Evolutionary conservation across 1,284 basidiomycete genomes (phyloP), one percentile per base, ranked within the genome.

Genomic region (Trichosporon coremiiforme): DNA sequence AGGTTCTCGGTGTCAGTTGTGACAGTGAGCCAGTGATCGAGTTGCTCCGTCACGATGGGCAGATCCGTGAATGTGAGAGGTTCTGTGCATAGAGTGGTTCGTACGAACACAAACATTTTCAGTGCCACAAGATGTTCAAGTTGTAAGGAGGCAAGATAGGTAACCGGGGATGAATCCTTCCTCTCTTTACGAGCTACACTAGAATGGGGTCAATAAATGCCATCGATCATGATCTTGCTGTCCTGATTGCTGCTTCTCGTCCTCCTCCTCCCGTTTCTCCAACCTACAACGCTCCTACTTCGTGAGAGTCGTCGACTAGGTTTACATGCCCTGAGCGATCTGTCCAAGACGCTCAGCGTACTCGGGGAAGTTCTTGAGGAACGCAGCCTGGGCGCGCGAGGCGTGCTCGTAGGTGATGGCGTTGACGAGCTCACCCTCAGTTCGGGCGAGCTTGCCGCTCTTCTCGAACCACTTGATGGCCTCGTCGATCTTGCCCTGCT

Each of bases 381-480:
- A 96, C 75, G 92, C 87, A 67, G 91, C 84, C 81, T 95, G 93
- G 13, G 93, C 89, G 69, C 86, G 85, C 66, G 92, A 91, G 9
- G 93, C 93, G 89, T 93, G 77, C 70, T 80, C 77, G 78, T 74
- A 97, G 25, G 93, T 94, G 79, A 98, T 85, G 38, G 95, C 92
- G 79, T 91, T 93, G 66, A 91, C 86, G 73, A 99, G 85, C 86
- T 99, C 97, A 0, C 89, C 89, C 84, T 98, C 95, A 47, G 92
- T 96, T 81, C 96, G 86, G 17, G 95, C 94, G 71, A 99, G 87
- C 79, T 94, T 88, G 0, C 90, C 90, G 79, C 93, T 91, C 78
- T 89, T 88, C 79, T 90, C 88, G 79, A 99, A 98, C 89, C 94
- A 90, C 78, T 90, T 87, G 74, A 95, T 90, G 6, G 96, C 95